Conservation (phyloP, 495 filamentous ascomycete genomes). For the Tuber brumale region DNA sequence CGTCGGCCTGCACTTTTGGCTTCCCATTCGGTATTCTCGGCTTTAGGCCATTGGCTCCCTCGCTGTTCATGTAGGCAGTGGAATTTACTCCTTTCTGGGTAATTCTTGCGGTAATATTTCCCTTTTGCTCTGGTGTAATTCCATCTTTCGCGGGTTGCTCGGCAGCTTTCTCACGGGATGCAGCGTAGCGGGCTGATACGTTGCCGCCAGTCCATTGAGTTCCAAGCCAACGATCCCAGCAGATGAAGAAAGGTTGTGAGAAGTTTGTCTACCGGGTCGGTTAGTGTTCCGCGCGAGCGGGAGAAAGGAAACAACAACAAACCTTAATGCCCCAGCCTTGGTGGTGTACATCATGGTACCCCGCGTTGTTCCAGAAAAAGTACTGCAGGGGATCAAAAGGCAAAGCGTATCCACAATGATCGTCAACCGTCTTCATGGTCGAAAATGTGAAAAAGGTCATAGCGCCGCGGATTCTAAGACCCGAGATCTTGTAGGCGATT, state of each 20-base stretch:
- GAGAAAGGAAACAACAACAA: conserved; percentile 47
- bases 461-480: conserved; percentile 70
- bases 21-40: conserved; percentile 23
- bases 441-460: conserved; percentile 79
- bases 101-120: conserved; percentile 13
- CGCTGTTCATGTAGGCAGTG: conserved; percentile 21
- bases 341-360: conserved; percentile 96
- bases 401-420: conserved; percentile 92
- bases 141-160: conserved; percentile 16
- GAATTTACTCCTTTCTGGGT: conserved; percentile 3
- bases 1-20: conserved; percentile 14
- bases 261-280: conserved; percentile 48
- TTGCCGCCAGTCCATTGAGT: conserved; percentile 65
- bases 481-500: conserved; percentile 66
- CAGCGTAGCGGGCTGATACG: conserved; percentile 30
- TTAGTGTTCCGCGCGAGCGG: conserved; percentile 10
- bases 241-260: conserved; percentile 79
- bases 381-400: conserved; percentile 92
- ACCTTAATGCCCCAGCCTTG: conserved; percentile 98
- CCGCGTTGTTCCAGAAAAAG: conserved; percentile 84
- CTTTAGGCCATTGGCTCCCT: conserved; percentile 16
- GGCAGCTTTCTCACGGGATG: conserved; percentile 35
- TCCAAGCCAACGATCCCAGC: conserved; percentile 68
- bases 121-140: conserved; percentile 8
- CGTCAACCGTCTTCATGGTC: conserved; percentile 92